Evolutionary conservation across 768 basidiomycete species (phyloP), one percentile per base, ranked within the genome.

Genomic region (Xerocomellus dryophilus): DNA sequence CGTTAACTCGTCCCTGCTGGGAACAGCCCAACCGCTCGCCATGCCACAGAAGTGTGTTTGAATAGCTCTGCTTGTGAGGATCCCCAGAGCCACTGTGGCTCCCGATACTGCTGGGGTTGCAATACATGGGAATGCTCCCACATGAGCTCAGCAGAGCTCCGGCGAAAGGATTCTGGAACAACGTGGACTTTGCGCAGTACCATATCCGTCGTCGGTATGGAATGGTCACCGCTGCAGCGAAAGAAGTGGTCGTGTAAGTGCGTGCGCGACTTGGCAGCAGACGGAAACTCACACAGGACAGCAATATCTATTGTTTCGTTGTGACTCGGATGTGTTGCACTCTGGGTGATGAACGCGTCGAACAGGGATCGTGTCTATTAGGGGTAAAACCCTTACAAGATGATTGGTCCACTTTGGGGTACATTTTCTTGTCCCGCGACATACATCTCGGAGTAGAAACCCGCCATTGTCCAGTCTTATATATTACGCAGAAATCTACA

Each of bases 111-210:
- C 85, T 81, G 31, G 76, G 83, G 63, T 82, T 84, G 27, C 88
- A 70, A 54, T 81, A 75, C 18, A 90, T 85, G n/a, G 86, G 83
- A 54, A 90, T 86, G 56, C 85, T 86, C 5, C 85, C 86, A 0
- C 83, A 81, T 42, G 84, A 82, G 5, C 74, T 71, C 31, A 89
- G 72, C 36, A 89, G 67, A 1, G 74, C 72, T 1, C 78, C 74
- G 2, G 74, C 61, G 1, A 84, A 60, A 0, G 82, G 83, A 56
- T 85, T 81, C 23, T 71, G 72, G 71, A 90, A 90, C 61, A 90
- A 72, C 0, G 74, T 79, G 25, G 84, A 81, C 63, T 88, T 90
- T n/a, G 85, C 84, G 85, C 88, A 82, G 66, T 78, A 82, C 50
- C 80, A 82, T 32, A 90, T 67, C 39, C 73, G 76, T 34, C 77